Evolutionary conservation across 2,329 filamentous ascomycete species (phyloP), one percentile per base, ranked within the genome.

Genomic region (Colletotrichum sp.): DNA sequence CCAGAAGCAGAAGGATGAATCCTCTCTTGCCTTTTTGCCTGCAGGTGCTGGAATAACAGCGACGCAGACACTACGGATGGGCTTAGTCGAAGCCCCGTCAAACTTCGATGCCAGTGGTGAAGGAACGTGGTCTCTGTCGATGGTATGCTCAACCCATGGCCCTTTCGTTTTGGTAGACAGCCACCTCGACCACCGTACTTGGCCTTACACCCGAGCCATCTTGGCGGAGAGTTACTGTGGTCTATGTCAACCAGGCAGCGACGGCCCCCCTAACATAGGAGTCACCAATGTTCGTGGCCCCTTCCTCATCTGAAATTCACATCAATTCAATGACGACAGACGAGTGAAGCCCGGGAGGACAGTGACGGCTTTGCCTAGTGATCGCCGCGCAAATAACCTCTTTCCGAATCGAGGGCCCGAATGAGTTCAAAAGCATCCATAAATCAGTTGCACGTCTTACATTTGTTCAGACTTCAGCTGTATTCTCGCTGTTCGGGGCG

Each of bases 251-350:
- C 39, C 39, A 44, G 39, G 3, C 2, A 44, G 39, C 39, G 19
- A n/a, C 39, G 19, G n/a, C 39, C n/a, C 19, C 19, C 39, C 19
- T 19, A 44, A 6, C 19, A 44, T 12, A n/a, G 8, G 19, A 12
- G 13, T 13, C 4, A 13, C n/a, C 3, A 48, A 12, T 22, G 44
- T 0, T n/a, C 5, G n/a, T 3, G n/a, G 3, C 44, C 19, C n/a
- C n/a, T 6, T 13, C 15, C 34, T 36, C 34, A 36, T 36, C 34
- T 36, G 34, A 36, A 2, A 16, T 8, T 8, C 34, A 36, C 34
- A 36, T 36, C 34, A 36, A 36, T 36, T 16, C 34, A 36, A 36
- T 36, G 34, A 8, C 4, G 34, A 36, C 34, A 36, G 34, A 36
- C 34, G 15, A 36, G 15, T 7, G 34, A 36, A 36, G 34, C 34